These are phyloP conservation scores for Mallotus japonicus DNA, from an alignment of 441 rosid genomes.

Conservation along the genomic window DNA sequence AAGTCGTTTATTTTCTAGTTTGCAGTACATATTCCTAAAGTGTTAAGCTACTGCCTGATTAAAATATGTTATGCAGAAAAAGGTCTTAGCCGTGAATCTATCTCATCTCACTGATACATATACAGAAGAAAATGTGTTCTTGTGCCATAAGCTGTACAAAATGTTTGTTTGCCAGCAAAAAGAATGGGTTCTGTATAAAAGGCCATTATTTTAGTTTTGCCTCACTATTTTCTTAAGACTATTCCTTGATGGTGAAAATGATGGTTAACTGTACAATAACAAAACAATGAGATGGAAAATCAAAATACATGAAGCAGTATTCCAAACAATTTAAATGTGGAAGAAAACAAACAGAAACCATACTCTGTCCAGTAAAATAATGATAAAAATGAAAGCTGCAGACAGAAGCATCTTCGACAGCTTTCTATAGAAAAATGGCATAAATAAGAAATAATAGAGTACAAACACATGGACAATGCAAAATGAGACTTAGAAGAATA, in stretches of 20 bases:
- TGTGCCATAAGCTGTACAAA: no score
- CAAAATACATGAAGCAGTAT: neutral
- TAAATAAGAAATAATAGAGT: no score
- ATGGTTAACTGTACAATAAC: neutral
- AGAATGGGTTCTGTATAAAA: neutral
- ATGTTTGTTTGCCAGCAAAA: neutral
- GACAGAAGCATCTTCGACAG: neutral
- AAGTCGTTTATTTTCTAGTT: no score
- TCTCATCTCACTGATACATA: neutral
- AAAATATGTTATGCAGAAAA: no score
- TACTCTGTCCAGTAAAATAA: neutral
- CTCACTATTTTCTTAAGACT: neutral
- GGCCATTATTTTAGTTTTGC: neutral
- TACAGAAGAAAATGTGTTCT: neutral
- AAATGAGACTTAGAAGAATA: neutral
- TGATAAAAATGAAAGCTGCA: neutral
- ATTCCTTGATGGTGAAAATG: neutral
- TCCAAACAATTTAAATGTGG: neutral
- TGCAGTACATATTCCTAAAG: no score
- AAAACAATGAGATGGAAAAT: neutral
- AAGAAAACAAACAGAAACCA: neutral
- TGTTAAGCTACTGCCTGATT: no score
- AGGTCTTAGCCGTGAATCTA: neutral
- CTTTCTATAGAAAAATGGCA: neutral
- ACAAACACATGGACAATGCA: neutral